phyloP scores from a whole-genome alignment of 1,284 basidiomycete genomes.

The Heterobasidion parviporum region DNA sequence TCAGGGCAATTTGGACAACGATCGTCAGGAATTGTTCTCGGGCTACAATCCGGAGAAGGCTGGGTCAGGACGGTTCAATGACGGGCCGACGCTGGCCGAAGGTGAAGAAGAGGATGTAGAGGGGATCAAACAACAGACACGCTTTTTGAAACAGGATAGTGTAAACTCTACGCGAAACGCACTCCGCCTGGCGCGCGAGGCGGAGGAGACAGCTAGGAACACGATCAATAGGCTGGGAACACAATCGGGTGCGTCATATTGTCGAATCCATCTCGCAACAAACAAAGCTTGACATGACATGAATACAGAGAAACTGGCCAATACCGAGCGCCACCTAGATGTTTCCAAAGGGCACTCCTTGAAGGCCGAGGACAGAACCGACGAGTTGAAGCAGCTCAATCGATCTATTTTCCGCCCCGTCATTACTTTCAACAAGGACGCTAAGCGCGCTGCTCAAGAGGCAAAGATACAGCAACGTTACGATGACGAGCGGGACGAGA shows the following conservation, averaged over 20 bases:
- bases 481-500: slow-evolving; percentile 81
- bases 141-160: slow-evolving; percentile 89
- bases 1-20: slow-evolving; percentile 45
- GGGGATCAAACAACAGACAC: slow-evolving; percentile 91
- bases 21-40: slow-evolving; percentile 69
- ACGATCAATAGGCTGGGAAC: slow-evolving; percentile 86
- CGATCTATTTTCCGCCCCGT: slow-evolving; percentile 92
- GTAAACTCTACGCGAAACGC: slow-evolving; percentile 90
- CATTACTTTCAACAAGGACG: slow-evolving; percentile 86
- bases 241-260: slow-evolving; percentile 75
- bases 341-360: slow-evolving; percentile 85
- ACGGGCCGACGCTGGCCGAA: slow-evolving; percentile 49
- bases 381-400: slow-evolving; percentile 91
- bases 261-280: slow-evolving; percentile 1
- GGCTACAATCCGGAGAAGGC: slow-evolving; percentile 56
- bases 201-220: slow-evolving; percentile 90
- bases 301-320: slow-evolving; percentile 76
- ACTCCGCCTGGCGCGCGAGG: slow-evolving; percentile 85
- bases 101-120: slow-evolving; percentile 96
- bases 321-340: slow-evolving; percentile 95
- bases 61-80: slow-evolving; percentile 50
- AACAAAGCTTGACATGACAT: not conserved
- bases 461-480: slow-evolving; percentile 84
- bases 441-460: slow-evolving; percentile 86
- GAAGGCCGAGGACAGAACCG: slow-evolving; percentile 89